Evolutionary conservation across 768 basidiomycete genomes (phyloP), one percentile per base, ranked within the genome.

Genomic region (Tylopilus rubrobrunneus): DNA sequence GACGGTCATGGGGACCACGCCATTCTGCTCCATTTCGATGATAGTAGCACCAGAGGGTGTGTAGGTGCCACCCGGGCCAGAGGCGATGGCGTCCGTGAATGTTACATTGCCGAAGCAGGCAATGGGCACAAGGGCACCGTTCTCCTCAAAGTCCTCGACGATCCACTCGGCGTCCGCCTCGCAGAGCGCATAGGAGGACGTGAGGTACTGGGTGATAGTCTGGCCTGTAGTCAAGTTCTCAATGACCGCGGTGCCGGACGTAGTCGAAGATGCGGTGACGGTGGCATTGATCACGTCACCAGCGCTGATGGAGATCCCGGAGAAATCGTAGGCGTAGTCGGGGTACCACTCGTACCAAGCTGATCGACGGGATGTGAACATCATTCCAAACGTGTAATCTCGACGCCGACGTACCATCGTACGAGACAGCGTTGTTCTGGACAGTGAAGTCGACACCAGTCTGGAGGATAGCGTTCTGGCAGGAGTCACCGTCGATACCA

Each of bases 301-400:
- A 53, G 45, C 52, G 1, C 15, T 47, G 34, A 67, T 29, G 46
- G 15, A 27, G 34, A 66, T 59, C 5, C 46, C 49, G 21, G 56
- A 51, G 52, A 67, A 56, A 23, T 55, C 48, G 41, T 49, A 51
- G 25, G 52, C 27, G 25, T 50, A 31, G 41, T 57, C 64, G 4
- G 65, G 60, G 51, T 42, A 56, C 64, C 56, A 66, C 21, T 65
- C 56, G 41, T 55, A 64, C 64, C 64, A 65, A 49, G 59, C 64
- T 63, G 36, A 47, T 40, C 23, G 34, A 37, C 4, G 4, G 4
- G 3, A 5, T 1, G 39, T 56, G 23, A 56, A 27, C 52, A 44
- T 7, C 11, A 31, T 45, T 33, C 19, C 9, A 2, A 36, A 21
- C 8, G 1, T 9, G 14, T 9, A 19, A 2, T 7, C 4, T 34